These are phyloP conservation scores for Coemansia brasiliensis DNA, from an alignment of 192 early-diverging fungal genomes.

Conservation along the genomic window DNA sequence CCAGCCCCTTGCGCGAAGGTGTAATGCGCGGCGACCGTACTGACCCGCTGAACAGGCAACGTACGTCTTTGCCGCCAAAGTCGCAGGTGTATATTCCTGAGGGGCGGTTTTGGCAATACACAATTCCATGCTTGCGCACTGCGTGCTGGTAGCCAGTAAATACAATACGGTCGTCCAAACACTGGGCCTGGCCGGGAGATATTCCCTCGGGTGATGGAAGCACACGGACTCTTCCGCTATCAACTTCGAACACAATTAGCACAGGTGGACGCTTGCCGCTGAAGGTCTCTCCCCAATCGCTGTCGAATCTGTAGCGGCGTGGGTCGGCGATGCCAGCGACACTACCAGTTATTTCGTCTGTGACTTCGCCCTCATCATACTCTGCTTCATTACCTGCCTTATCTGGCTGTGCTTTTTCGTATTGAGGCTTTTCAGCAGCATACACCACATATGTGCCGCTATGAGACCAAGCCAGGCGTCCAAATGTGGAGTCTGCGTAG, in stretches of 20 bases:
- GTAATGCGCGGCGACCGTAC: constrained; percentile 66
- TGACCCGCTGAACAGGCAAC: constrained; percentile 35
- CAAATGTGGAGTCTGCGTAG: constrained; percentile 70
- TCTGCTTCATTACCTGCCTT: constrained; percentile 2
- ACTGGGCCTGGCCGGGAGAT: constrained; percentile 55
- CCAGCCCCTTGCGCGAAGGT: constrained; percentile 52
- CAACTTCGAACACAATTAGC: constrained; percentile 59
- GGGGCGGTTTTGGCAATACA: constrained; percentile 68
- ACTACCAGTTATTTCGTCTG: constrained; percentile 39
- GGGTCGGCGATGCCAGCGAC: constrained; percentile 43
- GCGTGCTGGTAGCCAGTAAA: constrained; percentile 66
- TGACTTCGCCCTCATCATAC: constrained; percentile 16
- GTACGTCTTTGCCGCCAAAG: constrained; percentile 26
- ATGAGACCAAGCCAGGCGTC: constrained; percentile 62
- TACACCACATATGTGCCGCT: constrained; percentile 62
- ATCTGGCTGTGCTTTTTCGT: constrained; percentile 22
- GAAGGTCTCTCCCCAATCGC: constrained; percentile 75
- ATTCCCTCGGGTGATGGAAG: constrained; percentile 17
- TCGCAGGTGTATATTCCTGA: constrained; percentile 59
- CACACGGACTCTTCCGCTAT: constrained; percentile 28
- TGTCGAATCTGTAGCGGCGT: constrained; percentile 53
- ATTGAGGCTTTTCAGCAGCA: constrained; percentile 64
- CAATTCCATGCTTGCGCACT: constrained; percentile 62
- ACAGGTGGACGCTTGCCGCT: constrained; percentile 59
- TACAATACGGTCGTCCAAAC: constrained; percentile 57